These are phyloP conservation scores for Chimonanthus salicifolius DNA, from an alignment of 164 flowering plant species.

Conservation along the genomic window DNA sequence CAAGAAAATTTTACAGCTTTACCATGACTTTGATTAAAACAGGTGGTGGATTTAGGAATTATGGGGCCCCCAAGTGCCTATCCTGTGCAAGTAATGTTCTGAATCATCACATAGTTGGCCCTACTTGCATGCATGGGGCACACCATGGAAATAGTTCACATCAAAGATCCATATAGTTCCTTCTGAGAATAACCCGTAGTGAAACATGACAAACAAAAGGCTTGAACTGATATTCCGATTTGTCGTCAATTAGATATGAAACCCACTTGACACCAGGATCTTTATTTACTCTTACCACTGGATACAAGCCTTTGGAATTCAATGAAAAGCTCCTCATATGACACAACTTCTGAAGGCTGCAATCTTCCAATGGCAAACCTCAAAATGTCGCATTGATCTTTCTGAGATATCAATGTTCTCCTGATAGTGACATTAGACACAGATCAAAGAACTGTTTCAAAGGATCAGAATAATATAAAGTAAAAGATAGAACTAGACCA, in stretches of 20 bases:
- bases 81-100: too few relatives aligned
- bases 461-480: background rate
- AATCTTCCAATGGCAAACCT: constrained; percentile 46
- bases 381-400: constrained; percentile 67
- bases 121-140: too few relatives aligned
- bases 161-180: too few relatives aligned
- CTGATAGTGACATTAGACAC: constrained; percentile 27
- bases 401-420: constrained; percentile 53
- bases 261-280: constrained; percentile 6
- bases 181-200: too few relatives aligned
- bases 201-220: too few relatives aligned
- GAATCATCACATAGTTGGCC: too few relatives aligned
- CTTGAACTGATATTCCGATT: too few relatives aligned
- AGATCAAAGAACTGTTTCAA: background rate
- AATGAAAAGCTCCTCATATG: constrained; percentile 42
- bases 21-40: too few relatives aligned
- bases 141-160: too few relatives aligned
- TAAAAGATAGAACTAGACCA: constrained; percentile 14
- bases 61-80: too few relatives aligned
- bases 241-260: constrained; percentile 8
- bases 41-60: too few relatives aligned
- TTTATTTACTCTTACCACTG: constrained; percentile 9
- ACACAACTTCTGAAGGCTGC: constrained; percentile 45
- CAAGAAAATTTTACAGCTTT: too few relatives aligned
- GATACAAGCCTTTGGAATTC: constrained; percentile 60